Percentiles rank a stretch among this genome's conserved stretches.
phyloP scores from a whole-genome alignment of 1,284 basidiomycete genomes.

The Mycocalia duriaeana region DNA sequence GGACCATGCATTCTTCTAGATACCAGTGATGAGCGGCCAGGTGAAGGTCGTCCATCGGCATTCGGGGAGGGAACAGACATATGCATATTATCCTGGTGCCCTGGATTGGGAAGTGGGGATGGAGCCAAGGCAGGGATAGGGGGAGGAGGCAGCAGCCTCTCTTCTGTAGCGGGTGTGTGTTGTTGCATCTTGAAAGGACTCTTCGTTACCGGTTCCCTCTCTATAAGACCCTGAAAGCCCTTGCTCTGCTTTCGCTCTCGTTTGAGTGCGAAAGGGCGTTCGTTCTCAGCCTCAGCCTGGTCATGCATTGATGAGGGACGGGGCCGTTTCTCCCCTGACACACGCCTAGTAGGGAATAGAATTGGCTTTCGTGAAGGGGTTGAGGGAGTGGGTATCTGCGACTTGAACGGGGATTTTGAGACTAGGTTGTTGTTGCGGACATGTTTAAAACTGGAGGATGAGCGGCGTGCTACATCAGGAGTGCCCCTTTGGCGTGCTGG shows the following conservation, averaged over 20 bases:
- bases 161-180: slow-evolving; percentile 13
- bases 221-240: slow-evolving; percentile 67
- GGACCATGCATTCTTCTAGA: slow-evolving; percentile 83
- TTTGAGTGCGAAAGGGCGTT: slow-evolving; percentile 64
- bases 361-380: slow-evolving; percentile 28
- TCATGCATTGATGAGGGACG: slow-evolving; percentile 63
- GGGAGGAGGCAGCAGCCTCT: slow-evolving; percentile 20
- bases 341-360: slow-evolving; percentile 42
- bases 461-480: slow-evolving; percentile 59
- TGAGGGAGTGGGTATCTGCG: slow-evolving; percentile 45
- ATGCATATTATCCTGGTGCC: slow-evolving; percentile 12
- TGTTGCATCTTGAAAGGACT: slow-evolving; percentile 67
- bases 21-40: slow-evolving; percentile 70
- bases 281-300: slow-evolving; percentile 65
- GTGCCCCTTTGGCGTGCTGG: slow-evolving; percentile 32
- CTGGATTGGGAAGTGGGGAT: slow-evolving; percentile 10
- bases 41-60: slow-evolving; percentile 36
- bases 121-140: slow-evolving; percentile 18
- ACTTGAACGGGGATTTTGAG: slow-evolving; percentile 86
- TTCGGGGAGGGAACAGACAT: slow-evolving; percentile 16
- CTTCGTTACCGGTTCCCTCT: slow-evolving; percentile 77
- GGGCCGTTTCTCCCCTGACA: slow-evolving; percentile 70
- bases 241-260: slow-evolving; percentile 75
- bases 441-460: slow-evolving; percentile 80
- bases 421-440: slow-evolving; percentile 80